Evolutionary conservation across 148 eudicot genomes (phyloP), one percentile per base, ranked within the genome.

Genomic region (Chenopodium formosanum): DNA sequence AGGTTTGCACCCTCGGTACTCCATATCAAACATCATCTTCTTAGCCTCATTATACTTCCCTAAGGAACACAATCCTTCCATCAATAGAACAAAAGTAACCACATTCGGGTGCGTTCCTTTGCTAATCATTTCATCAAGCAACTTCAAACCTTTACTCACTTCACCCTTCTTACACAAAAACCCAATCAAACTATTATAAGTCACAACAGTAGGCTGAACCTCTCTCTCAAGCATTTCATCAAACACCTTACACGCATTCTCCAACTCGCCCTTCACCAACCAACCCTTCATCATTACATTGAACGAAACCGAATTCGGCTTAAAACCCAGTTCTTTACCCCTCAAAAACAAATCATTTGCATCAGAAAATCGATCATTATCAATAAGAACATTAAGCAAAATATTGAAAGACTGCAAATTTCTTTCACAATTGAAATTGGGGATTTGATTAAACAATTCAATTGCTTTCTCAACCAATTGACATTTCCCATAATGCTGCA

Each of bases 21-120:
- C 98, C 99, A 94, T 96, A 84, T 94, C 98, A 86, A 96, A 94
- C 98, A 96, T 92, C 89, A 94, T 56, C 85, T 94, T 95, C 89
- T 90, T 90, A 0, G 99, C 98, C 79, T 94, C 98, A 46, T 86
- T 78, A 79, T 80, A 85, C 86, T 86, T 89, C 76, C 92, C 91
- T 44, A 84, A 67, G n/a, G 83, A 82, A 85, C 99, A 96, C 80
- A 91, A 84, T 46, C 97, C 99, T 82, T 89, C 91, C 99, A 96
- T 96, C 81, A 96, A 80, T 78, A 91, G 78, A 2, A 89, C 89
- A 83, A 90, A 96, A 0, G 95, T 90, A 25, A 92, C 90, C 0
- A 90, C 90, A 85, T 92, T 94, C 0, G 97, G 90, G 10, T 31
- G 81, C 48, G 81, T 87, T 66, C 95, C 91, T 84, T 89, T 94